Evolutionary conservation across 371 early-diverging fungal species (phyloP), one percentile per base, ranked within the genome.

Genomic region (Mortierella sp.): DNA sequence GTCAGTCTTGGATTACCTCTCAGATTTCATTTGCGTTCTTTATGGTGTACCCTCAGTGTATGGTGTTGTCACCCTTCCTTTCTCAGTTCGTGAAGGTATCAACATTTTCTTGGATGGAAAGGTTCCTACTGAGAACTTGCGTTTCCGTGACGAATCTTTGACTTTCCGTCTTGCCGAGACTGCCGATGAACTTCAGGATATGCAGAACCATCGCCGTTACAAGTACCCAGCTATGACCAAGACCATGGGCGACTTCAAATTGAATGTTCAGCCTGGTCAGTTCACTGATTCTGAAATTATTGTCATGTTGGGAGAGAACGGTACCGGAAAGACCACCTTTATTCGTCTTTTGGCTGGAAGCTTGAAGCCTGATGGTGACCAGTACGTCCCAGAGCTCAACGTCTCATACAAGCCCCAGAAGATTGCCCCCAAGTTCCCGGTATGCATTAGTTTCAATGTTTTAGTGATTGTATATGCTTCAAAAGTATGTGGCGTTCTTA

Each of bases 281-380:
- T 99, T 99, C 86, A 94, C 95, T 51, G 97, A 98, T 79, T 98
- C 99, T 35, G 99, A 99, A 87, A 99, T 99, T 79, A 89, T 99
- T 82, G 99, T 99, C 78, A 97, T 99, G 94, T 89, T 99, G 84
- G 99, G 99, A 83, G 97, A 99, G 88, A 99, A 99, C 91, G 99
- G 99, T 73, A 99, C 99, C 47, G 99, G 99, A 77, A 98, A 99
- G 90, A 99, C 99, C 29, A 99, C 99, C 35, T 96, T 99, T 81
- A 98, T 99, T 67, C 93, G 93, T 63, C 87, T 99, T 86, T 89
- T 99, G 70, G 98, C 99, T 32, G 99, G 99, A 80, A 72, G 87
- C 42, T 76, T 98, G 65, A 86, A 90, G 83, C 89, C 97, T n/a
- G 97, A 97, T 80, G 94, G 92, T 66, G 92, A 90, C 26, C 87